Base-by-base conservation (phyloP, 345 rosid genomes). In the Rhizophora apiculata region DNA sequence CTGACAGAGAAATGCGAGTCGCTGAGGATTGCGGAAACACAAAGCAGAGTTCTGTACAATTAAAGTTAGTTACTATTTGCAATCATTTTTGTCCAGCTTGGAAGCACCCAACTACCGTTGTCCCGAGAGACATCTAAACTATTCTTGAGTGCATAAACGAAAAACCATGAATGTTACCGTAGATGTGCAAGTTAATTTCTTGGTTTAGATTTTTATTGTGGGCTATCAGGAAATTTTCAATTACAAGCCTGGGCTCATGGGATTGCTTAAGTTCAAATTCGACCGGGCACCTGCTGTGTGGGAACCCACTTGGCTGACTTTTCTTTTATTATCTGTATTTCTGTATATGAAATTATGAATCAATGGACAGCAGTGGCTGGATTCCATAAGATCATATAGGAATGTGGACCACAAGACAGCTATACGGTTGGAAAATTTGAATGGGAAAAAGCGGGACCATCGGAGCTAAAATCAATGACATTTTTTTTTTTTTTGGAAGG, bases 1-100 rank as follows among this genome's bases (percentile, higher is more conserved):
- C 43, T 60, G 68, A 59, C 0, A 43, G 68, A 67, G 62, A 67
- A 65, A 62, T 73, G 60, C 55, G 70, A 54, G 73, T 8, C 66
- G 68, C 57, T 58, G 68, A 64, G 60, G 64, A 65, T 76, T 73
- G 78, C 68, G 39, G 68, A 65, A 62, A 67, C 72, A 72, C 63
- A 79, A 81, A 74, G 79, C 79, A 68, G 82, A 61, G 62, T 39
- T 43, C 63, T 69, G 74, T 74, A 81, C 79, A 65, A 75, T 81
- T 84, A 77, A 81, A 72, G 80, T 56, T 72, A 68, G 76, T 73
- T 79, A 76, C 71, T 73, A 70, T 15, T 39, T 68, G 53, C 80
- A 77, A 79, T 84, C 72, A 82, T 76, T 66, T 69, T 63, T 61
- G 49, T 69, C 74, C 82, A 68, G 55, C 68, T 71, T 32, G 68